phyloP scores from a whole-genome alignment of 2,329 filamentous ascomycete genomes.

The Tolypocladium album region DNA sequence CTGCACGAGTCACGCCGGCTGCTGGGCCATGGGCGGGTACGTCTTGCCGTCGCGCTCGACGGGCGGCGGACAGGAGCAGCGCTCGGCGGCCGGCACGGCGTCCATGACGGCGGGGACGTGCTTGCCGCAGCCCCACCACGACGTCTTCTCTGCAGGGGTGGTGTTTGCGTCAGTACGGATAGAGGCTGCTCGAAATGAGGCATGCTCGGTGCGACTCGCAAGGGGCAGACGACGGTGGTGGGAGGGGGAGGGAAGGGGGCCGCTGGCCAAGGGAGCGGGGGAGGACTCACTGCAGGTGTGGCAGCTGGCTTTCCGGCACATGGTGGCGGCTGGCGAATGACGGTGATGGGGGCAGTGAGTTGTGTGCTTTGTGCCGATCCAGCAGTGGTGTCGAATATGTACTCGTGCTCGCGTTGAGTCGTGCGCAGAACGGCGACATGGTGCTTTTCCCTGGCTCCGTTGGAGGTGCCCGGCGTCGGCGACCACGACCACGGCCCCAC shows the following conservation, averaged over 20 bases:
- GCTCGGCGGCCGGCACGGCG: slow-evolving; percentile 41
- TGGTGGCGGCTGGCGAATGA: slow-evolving; percentile 17
- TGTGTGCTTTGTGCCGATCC: background rate
- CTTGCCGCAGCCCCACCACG: slow-evolving; percentile 56
- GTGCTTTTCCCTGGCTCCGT: background rate
- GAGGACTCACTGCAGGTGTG: slow-evolving; percentile 51
- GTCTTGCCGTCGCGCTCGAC: slow-evolving; percentile 48
- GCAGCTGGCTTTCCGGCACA: slow-evolving; percentile 58
- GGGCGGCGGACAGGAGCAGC: slow-evolving; percentile 56
- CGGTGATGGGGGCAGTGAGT: background rate
- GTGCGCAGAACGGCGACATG: background rate
- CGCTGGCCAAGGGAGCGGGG: no score
- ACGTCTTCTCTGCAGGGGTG: slow-evolving; percentile 37
- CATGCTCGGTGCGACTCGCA: background rate
- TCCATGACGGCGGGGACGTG: slow-evolving; percentile 55
- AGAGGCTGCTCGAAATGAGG: no score
- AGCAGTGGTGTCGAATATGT: background rate
- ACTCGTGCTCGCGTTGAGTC: background rate
- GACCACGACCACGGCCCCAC: background rate
- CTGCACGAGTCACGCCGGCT: slow-evolving; percentile 26
- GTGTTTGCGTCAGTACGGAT: background rate
- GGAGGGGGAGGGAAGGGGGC: no score
- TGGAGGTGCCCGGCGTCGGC: background rate
- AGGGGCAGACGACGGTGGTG: slow-evolving; percentile 6
- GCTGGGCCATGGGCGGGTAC: slow-evolving; percentile 53